Evolutionary conservation across 139 green algal species (phyloP).

Genomic region (Monoraphidium neglectum): DNA sequence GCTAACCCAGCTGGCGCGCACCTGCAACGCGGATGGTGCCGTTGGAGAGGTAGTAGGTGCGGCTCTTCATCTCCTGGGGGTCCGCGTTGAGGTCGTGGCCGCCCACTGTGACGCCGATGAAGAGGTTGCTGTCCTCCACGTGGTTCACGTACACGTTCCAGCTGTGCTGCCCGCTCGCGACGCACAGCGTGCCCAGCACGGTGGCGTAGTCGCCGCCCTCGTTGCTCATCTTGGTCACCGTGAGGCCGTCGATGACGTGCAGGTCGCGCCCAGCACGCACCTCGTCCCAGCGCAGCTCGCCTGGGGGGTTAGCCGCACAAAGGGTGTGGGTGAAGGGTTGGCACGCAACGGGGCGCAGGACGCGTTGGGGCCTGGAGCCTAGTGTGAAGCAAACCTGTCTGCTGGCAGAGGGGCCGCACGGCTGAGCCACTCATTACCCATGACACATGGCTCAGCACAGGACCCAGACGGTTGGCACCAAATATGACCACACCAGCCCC

Average conservation of each 20-base stretch:
- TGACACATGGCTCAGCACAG: too few species aligned
- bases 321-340: too few species aligned
- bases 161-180: constrained; percentile 55
- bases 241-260: constrained; percentile 61
- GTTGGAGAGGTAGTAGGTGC: constrained; percentile 69
- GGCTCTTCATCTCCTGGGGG: constrained; percentile 70
- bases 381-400: too few species aligned
- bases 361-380: too few species aligned
- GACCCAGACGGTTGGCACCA: too few species aligned
- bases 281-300: constrained; percentile 53
- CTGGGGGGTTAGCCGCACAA: too few species aligned
- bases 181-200: constrained; percentile 58
- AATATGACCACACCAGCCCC: too few species aligned
- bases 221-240: constrained; percentile 62
- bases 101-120: constrained; percentile 60
- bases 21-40: constrained; percentile 52
- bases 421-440: too few species aligned
- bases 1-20: too few species aligned
- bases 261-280: constrained; percentile 57
- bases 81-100: constrained; percentile 69
- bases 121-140: constrained; percentile 69
- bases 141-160: constrained; percentile 76
- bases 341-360: too few species aligned
- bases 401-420: too few species aligned
- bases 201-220: constrained; percentile 64